Base-by-base conservation (phyloP, 768 basidiomycete species). In the Hygrocybe coccinea region DNA sequence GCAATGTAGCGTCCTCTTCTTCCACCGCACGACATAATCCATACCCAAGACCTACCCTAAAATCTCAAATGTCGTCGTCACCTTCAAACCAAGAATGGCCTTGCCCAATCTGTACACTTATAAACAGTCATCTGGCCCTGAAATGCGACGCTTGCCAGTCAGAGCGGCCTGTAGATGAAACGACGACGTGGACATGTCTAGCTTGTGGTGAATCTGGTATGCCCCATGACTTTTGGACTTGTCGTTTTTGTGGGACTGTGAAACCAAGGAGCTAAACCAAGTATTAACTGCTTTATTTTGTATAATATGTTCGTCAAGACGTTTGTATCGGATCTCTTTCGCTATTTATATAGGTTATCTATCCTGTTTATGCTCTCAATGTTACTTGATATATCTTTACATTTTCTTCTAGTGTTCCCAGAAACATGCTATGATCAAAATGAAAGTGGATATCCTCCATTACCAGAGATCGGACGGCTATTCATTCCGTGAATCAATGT, bases 201-300 rank as follows among this genome's bases (percentile, higher is more conserved):
- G 70, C 74, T 19, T 93, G 89, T 59, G 82, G 83, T 21, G 81
- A 86, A 65, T 67, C 64, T 34, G 82, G 79, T 22, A 86, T 84
- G 67, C 77, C 79, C 2, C 79, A 80, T 58, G 77, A 83, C 19
- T 79, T 83, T 57, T 93, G 87, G 89, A 85, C 83, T 47, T 94
- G 92, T 72, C 69, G 70, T 14, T 79, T 76, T 53, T 94, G 91
- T 65, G 89, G 89, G 14, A 71, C 74, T 17, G 76, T 91, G 50
- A 91, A 90, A 59, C 54, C 64, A 17, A 60, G 51, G 12, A 76
- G 72, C 59, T 76, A 64, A 71, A 55, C 2, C 12, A 41, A n/a
- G 45, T 63, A 33, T n/a, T n/a, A n/a, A n/a, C n/a, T n/a, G n/a
- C n/a, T n/a, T n/a, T n/a, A n/a, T n/a, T n/a, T n/a, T n/a, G n/a